These are phyloP conservation scores for Debaryomyces tyrocola DNA, from an alignment of 805 yeast species.

Conservation along the genomic window DNA sequence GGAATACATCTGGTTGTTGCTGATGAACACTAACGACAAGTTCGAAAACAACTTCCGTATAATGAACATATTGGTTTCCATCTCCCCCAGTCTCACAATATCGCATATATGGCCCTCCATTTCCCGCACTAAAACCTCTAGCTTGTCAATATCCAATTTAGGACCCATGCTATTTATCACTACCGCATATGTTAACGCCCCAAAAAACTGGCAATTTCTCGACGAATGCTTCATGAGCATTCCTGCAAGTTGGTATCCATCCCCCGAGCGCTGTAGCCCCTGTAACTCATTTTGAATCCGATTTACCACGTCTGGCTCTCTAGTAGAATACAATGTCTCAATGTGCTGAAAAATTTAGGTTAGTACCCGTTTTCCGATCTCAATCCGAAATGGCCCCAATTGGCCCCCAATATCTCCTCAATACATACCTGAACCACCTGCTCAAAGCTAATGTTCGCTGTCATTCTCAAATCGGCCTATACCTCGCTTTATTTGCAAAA, in stretches of 20 bases:
- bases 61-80: conserved; percentile 34
- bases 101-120: not conserved
- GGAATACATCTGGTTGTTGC: conserved; percentile 36
- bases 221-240: conserved; percentile 44
- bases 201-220: conserved; percentile 65
- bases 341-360: conserved; percentile 24
- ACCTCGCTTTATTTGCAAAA: no score
- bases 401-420: not conserved
- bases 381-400: not conserved
- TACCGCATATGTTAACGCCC: conserved; percentile 78
- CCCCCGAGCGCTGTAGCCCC: conserved; percentile 51
- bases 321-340: conserved; percentile 45
- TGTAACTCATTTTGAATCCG: conserved; percentile 58
- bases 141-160: not conserved
- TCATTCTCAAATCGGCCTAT: not conserved
- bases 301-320: conserved; percentile 37
- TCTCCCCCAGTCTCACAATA: not conserved
- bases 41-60: conserved; percentile 59
- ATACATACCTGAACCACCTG: conserved; percentile 13
- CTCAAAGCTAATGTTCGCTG: conserved; percentile 6
- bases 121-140: not conserved
- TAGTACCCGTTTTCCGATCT: conserved; percentile 4
- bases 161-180: conserved; percentile 35
- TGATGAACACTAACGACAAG: conserved; percentile 48
- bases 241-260: conserved; percentile 61